These are phyloP conservation scores for Arthrobotrys musiformis DNA, from an alignment of 2,329 filamentous ascomycete species.

Conservation along the genomic window DNA sequence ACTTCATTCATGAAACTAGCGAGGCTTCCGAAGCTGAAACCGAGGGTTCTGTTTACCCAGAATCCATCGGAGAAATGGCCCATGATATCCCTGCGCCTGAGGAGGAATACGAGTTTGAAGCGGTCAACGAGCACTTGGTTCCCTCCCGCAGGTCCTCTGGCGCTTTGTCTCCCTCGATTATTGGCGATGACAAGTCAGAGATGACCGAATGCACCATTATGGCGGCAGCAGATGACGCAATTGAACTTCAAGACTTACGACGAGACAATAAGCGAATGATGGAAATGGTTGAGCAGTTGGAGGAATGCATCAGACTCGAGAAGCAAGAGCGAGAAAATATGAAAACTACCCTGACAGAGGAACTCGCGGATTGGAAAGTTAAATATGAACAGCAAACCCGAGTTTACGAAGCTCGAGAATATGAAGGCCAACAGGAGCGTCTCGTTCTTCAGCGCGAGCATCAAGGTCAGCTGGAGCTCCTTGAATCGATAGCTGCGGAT, in stretches of 20 bases:
- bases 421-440: conserved; percentile 47
- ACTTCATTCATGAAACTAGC: conserved; percentile 76
- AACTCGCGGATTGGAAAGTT: conserved; percentile 46
- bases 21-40: conserved; percentile 54
- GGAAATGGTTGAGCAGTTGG: conserved; percentile 50
- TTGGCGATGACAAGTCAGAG: conserved; percentile 76
- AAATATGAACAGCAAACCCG: conserved; percentile 38
- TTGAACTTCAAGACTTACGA: conserved; percentile 43
- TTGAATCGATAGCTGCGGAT: conserved; percentile 53
- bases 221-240: conserved; percentile 53
- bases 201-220: conserved; percentile 63
- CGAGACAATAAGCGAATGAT: conserved; percentile 52
- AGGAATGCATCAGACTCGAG: conserved; percentile 52
- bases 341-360: conserved; percentile 31
- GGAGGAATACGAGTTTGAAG: conserved; percentile 40
- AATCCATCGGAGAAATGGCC: conserved; percentile 38
- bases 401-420: conserved; percentile 39
- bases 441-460: conserved; percentile 49
- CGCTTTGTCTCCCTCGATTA: conserved; percentile 34
- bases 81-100: conserved; percentile 28
- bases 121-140: conserved; percentile 39
- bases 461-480: conserved; percentile 48
- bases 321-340: conserved; percentile 52
- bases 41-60: conserved; percentile 50
- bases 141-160: conserved; percentile 47